These are phyloP conservation scores for Amoebophrya sp. DNA, from an alignment of 169 alveolate genomes.

Conservation along the genomic window DNA sequence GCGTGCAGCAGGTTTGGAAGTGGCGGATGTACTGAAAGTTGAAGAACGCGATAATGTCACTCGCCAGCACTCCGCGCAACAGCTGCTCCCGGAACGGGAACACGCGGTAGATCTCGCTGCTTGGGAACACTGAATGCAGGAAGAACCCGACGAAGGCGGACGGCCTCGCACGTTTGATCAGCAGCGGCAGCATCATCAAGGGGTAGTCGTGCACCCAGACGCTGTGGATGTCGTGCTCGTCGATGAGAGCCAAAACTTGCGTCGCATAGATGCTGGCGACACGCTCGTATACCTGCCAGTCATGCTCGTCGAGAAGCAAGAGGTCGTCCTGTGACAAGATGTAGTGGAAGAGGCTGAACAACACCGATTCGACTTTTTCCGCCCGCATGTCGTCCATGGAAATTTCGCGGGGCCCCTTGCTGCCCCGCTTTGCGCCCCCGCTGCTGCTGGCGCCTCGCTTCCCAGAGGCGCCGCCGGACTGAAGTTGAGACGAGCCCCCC, in stretches of 20 bases:
- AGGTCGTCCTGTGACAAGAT: background rate
- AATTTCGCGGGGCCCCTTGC: background rate
- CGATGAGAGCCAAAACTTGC: background rate
- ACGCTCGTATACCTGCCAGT: background rate
- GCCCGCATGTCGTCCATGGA: background rate
- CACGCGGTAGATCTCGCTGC: background rate
- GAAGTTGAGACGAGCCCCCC: no score
- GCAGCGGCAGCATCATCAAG: background rate
- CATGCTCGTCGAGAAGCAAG: background rate
- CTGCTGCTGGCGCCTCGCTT: background rate
- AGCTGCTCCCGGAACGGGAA: background rate
- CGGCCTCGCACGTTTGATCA: background rate
- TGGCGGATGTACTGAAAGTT: background rate
- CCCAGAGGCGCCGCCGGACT: background rate
- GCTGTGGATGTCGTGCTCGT: background rate
- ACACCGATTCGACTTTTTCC: background rate
- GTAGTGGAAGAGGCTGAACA: background rate
- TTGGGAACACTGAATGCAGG: background rate
- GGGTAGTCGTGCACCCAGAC: background rate
- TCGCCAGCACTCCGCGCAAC: background rate
- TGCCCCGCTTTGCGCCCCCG: background rate
- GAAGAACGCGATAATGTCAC: background rate
- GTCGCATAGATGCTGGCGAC: background rate
- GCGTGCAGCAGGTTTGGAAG: background rate
- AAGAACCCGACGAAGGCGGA: background rate